These are phyloP conservation scores for Prunus davidiana DNA, from an alignment of 306 rosid genomes.

Conservation along the genomic window DNA sequence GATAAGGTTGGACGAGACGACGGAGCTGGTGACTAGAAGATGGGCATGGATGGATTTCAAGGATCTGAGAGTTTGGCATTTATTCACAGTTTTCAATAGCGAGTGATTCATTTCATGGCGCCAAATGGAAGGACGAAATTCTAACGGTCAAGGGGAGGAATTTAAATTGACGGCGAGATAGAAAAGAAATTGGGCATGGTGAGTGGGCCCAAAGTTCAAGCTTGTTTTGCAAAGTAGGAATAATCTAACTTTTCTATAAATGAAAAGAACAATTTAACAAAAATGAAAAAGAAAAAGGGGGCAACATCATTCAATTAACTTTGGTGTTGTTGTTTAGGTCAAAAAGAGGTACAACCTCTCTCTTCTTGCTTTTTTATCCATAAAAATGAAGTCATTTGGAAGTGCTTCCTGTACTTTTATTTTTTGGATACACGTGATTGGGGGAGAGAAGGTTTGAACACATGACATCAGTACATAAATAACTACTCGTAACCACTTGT, in stretches of 20 bases:
- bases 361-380: too few species aligned
- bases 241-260: too few species aligned
- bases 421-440: too few species aligned
- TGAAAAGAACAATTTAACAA: too few species aligned
- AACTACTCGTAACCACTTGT: neutral
- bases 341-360: too few species aligned
- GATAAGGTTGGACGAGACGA: conserved; percentile 7
- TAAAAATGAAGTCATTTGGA: too few species aligned
- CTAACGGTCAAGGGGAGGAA: neutral
- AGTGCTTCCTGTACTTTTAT: too few species aligned
- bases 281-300: too few species aligned
- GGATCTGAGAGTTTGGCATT: conserved; percentile 3
- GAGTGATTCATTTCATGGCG: conserved; percentile 15
- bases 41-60: neutral
- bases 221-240: too few species aligned
- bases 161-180: neutral
- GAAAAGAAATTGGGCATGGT: neutral
- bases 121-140: conserved; percentile 2
- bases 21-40: neutral
- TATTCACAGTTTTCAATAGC: neutral
- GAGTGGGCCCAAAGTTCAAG: too few species aligned
- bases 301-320: too few species aligned
- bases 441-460: neutral
- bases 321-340: too few species aligned
- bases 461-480: neutral